These are phyloP conservation scores for Stephania yunnanensis DNA, from an alignment of 164 flowering plant genomes.

Conservation along the genomic window DNA sequence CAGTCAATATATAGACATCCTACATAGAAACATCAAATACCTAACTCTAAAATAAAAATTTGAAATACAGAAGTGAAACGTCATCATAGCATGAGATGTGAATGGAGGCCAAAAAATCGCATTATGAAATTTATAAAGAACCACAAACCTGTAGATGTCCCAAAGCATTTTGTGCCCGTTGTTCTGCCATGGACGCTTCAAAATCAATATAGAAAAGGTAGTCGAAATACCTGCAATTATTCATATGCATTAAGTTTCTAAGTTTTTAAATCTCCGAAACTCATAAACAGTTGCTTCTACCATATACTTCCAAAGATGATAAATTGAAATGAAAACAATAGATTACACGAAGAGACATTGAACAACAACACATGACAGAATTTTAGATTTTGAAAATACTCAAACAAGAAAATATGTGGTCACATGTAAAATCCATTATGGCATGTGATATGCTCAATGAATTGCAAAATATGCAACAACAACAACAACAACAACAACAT, in stretches of 20 bases:
- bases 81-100: not conserved
- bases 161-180: conserved; percentile 80
- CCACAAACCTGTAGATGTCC: conserved; percentile 79
- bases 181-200: conserved; percentile 97
- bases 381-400: not conserved
- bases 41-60: not conserved
- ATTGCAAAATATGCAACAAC: not conserved
- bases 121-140: not conserved
- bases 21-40: not conserved
- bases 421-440: not conserved
- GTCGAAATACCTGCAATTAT: conserved; percentile 74
- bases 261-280: not conserved
- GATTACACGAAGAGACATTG: not conserved
- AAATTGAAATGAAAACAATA: not conserved
- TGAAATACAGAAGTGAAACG: not conserved
- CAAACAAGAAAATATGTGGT: not conserved
- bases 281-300: not conserved
- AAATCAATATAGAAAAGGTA: conserved; percentile 90
- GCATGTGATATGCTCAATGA: not conserved
- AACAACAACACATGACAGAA: not conserved
- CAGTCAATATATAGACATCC: not conserved
- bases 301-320: not conserved
- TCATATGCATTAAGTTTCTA: not conserved
- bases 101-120: not conserved
- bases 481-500: too few species aligned